Percentiles rank a stretch among this genome's conserved stretches.
phyloP scores from a whole-genome alignment of 768 basidiomycete species.

The Nevesoporus exiguus region DNA sequence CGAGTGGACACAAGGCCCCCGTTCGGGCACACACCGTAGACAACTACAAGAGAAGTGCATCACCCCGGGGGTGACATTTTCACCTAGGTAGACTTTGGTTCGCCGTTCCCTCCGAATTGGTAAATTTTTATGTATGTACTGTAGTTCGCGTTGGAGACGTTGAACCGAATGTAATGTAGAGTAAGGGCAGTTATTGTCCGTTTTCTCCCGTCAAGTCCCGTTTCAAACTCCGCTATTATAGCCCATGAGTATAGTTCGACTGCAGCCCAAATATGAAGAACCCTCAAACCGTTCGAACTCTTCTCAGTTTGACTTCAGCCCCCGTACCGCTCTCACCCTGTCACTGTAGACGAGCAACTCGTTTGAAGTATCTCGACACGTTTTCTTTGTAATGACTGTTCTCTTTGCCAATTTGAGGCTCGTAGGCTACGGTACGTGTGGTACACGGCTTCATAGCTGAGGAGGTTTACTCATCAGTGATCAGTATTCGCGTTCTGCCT shows the following conservation, averaged over 20 bases:
- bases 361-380: background rate
- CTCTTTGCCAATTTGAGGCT: conserved; percentile 57
- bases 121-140: conserved; percentile 17
- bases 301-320: conserved; percentile 14
- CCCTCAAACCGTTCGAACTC: conserved; percentile 1
- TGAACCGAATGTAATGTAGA: conserved; percentile 16
- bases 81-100: conserved; percentile 11
- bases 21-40: conserved; percentile 30
- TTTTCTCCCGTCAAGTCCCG: background rate
- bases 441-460: conserved; percentile 1
- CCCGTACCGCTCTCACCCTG: conserved; percentile 5
- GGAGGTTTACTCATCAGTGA: conserved; percentile 23
- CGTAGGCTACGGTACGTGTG: conserved; percentile 45
- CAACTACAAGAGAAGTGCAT: conserved; percentile 40
- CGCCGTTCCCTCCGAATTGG: conserved; percentile 2
- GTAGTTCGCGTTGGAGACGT: conserved; percentile 8
- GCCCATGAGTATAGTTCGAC: background rate
- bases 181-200: background rate
- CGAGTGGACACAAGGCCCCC: conserved; percentile 21
- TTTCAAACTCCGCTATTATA: conserved; percentile 14
- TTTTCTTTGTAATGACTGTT: conserved; percentile 46
- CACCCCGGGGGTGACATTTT: conserved; percentile 42
- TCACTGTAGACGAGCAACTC: conserved; percentile 7
- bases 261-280: conserved; percentile 16
- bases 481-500: conserved; percentile 39